A percentile compares a stretch with the other conserved stretches of the same genome.
Evolutionary conservation across 305 asterid species (phyloP).

Genomic region (Solanum hybrid): DNA sequence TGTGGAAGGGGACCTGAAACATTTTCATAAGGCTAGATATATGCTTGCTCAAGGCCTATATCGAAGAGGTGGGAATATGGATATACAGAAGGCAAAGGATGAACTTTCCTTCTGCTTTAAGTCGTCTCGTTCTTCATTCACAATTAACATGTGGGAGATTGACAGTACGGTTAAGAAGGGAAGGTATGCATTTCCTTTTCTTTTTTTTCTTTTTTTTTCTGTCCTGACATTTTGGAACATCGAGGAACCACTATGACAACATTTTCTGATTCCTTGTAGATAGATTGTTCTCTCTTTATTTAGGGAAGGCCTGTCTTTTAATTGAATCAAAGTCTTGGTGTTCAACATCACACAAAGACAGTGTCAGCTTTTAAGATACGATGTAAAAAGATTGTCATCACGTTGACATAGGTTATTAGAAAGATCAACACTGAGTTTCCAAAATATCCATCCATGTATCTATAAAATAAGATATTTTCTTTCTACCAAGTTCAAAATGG

Average conservation of each 20-base stretch:
- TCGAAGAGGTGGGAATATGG: slow-evolving; percentile 65
- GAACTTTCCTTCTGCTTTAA: slow-evolving; percentile 97
- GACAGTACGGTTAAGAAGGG: slow-evolving; percentile 95
- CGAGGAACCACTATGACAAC: not conserved
- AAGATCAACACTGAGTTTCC: not conserved
- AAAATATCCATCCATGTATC: not conserved
- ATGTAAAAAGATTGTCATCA: not conserved
- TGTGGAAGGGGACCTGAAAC: slow-evolving; percentile 98
- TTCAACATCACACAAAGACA: not conserved
- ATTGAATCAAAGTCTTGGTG: not conserved
- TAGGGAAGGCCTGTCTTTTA: not conserved
- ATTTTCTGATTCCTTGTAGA: not conserved
- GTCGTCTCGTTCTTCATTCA: slow-evolving; percentile 88
- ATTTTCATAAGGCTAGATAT: slow-evolving; percentile 94
- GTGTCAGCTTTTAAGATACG: not conserved
- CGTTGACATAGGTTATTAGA: not conserved
- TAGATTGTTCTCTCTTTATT: slow-evolving; percentile 1
- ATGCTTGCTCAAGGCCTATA: slow-evolving; percentile 91
- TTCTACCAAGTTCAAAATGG: not conserved
- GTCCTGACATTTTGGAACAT: not conserved
- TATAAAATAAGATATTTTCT: not conserved
- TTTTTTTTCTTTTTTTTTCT: not conserved
- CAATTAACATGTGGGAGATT: slow-evolving; percentile 99
- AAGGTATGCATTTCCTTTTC: slow-evolving; percentile 38
- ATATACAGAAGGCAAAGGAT: slow-evolving; percentile 93